phyloP scores from a whole-genome alignment of 768 basidiomycete genomes.

The Pulveroboletus frians region DNA sequence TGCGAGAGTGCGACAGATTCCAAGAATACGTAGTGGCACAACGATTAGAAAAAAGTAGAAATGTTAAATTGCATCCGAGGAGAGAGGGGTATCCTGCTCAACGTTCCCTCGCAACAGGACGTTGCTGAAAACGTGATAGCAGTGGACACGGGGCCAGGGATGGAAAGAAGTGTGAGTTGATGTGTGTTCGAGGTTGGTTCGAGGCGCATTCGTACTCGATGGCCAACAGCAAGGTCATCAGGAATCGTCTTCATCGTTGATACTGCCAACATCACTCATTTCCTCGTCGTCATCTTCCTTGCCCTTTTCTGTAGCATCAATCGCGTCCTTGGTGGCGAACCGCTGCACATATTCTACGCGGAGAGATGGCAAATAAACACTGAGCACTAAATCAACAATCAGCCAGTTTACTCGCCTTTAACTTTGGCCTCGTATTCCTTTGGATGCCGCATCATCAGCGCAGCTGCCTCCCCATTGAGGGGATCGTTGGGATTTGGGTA shows the following conservation, averaged over 20 bases:
- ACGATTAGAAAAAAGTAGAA: constrained; percentile 16
- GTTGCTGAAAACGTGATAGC: constrained; percentile 15
- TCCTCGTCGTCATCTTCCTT: constrained; percentile 74
- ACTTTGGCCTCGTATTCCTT: constrained; percentile 94
- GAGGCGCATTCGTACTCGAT: constrained; percentile 1
- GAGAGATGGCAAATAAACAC: constrained; percentile 1
- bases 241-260: constrained; percentile 59
- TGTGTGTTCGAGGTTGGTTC: constrained; percentile 15
- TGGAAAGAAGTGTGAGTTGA: constrained; percentile 4
- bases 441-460: constrained; percentile 94
- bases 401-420: constrained; percentile 53
- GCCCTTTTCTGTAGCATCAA: constrained; percentile 62
- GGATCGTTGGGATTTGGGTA: constrained; percentile 99
- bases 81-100: constrained; percentile 26
- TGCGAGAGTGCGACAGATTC: constrained; percentile 19
- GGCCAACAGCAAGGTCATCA: constrained; percentile 14
- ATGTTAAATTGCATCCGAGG: constrained; percentile 15
- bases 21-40: constrained; percentile 19
- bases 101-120: constrained; percentile 14
- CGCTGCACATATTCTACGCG: constrained; percentile 89
- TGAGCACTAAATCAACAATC: neutral
- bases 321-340: constrained; percentile 87
- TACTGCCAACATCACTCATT: constrained; percentile 84
- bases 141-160: constrained; percentile 10
- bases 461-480: constrained; percentile 95